Evolutionary conservation across 2,329 filamentous ascomycete genomes (phyloP).

Genomic region (Blumeriella jaapii): DNA sequence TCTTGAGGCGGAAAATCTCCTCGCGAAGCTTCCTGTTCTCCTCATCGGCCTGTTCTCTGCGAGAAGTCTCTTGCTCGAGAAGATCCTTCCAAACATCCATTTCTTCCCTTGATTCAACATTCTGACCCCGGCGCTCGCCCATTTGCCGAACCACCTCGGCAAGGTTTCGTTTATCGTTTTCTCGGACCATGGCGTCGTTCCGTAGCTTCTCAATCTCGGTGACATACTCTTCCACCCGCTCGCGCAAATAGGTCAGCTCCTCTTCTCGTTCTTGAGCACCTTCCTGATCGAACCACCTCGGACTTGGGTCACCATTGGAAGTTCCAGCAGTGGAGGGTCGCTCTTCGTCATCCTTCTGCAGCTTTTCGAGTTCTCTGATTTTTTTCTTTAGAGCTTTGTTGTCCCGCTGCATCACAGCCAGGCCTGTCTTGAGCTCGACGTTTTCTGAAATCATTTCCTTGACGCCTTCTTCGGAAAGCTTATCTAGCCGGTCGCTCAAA

Average conservation of each 20-base stretch:
- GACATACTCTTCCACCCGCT: conserved; percentile 75
- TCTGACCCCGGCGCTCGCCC: conserved; percentile 38
- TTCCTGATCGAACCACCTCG: conserved; percentile 45
- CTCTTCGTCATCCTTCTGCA: conserved; percentile 53
- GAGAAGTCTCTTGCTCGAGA: conserved; percentile 79
- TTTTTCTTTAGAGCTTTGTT: conserved; percentile 72
- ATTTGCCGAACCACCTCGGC: conserved; percentile 66
- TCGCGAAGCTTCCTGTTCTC: conserved; percentile 77
- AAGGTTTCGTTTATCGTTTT: conserved; percentile 77
- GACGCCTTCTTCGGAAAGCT: conserved; percentile 87
- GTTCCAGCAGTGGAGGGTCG: conserved; percentile 49
- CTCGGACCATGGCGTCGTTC: conserved; percentile 64
- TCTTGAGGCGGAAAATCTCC: conserved; percentile 65
- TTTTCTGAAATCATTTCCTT: conserved; percentile 98
- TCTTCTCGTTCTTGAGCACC: conserved; percentile 62
- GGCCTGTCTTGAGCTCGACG: conserved; percentile 83
- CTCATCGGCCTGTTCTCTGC: conserved; percentile 81
- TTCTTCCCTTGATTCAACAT: conserved; percentile 43
- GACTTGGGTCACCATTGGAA: conserved; percentile 44
- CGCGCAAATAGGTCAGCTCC: conserved; percentile 73
- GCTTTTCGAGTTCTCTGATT: conserved; percentile 78
- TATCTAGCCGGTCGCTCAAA: conserved; percentile 83
- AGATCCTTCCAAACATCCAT: conserved; percentile 92
- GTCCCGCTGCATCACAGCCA: conserved; percentile 82
- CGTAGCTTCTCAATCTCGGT: conserved; percentile 73